Evolutionary conservation across 2,329 filamentous ascomycete species (phyloP), one percentile per base, ranked within the genome.

Genomic region (Fusarium beomiforme): DNA sequence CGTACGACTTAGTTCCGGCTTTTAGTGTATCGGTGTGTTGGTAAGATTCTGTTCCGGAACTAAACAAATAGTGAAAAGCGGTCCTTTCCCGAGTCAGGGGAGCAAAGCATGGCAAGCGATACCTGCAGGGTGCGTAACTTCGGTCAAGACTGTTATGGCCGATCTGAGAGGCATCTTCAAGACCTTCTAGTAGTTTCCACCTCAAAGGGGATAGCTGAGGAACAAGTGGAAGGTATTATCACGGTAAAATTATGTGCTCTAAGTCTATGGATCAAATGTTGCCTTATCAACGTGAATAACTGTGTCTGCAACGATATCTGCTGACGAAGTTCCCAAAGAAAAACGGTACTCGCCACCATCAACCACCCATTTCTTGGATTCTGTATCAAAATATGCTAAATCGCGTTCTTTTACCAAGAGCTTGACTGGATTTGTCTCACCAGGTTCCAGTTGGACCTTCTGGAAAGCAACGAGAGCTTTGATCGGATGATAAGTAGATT

Each of bases 391-490:
- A 24, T 75, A 75, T 1, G 78, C 76, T 10, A 80, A 34, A 10
- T 80, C 78, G n/a, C 72, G 66, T 2, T 64, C 57, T 3, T 46
- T 24, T 0, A 77, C 71, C 1, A 29, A 16, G 6, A 81, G 37
- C 1, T 62, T 39, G 0, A 77, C 71, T 0, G 34, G 59, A 21
- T 55, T 59, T 8, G 53, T 66, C 43, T 79, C 75, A 0, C 74
- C 70, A 0, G 78, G 33, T 13, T 70, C 47, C 2, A 80, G 36
- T 6, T 49, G 64, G 0, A 78, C 63, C 70, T 81, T 81, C 10
- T 72, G 49, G 31, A 81, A 81, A 2, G 73, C 79, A 9, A 77
- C 75, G 1, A 81, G 77, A 11, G 66, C 39, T 57, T 81, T 81
- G 21, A 76, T 41, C 0, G 79, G 79, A 29, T 78, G 75, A 3